Conservation (phyloP, 2,329 filamentous ascomycete species). For the Acephala macrosclerotiorum region DNA sequence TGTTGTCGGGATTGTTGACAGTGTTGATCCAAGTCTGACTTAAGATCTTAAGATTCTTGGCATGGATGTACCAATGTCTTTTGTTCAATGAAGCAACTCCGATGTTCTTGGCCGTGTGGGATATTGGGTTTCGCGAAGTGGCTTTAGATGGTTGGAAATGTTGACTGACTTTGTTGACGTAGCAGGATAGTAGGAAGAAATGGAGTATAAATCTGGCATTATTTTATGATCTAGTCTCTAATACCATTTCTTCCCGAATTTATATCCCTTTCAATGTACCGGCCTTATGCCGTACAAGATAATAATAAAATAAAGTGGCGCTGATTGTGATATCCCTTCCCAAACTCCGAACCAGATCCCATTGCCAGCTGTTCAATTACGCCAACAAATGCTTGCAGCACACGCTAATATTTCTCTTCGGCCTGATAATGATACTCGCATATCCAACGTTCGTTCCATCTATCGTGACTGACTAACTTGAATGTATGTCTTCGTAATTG, state of each 20-base stretch:
- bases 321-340: slow-evolving; percentile 22
- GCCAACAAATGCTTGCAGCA: slow-evolving; percentile 22
- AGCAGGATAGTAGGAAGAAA: not conserved
- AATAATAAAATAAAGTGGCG: slow-evolving; percentile 21
- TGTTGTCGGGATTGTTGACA: not conserved
- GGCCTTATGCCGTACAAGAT: slow-evolving; percentile 2
- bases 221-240: slow-evolving; percentile 8
- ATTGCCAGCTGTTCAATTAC: not conserved
- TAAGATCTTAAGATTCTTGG: not conserved
- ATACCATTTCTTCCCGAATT: slow-evolving; percentile 5
- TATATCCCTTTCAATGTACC: slow-evolving; percentile 2
- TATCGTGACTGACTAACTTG: not conserved
- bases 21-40: not conserved
- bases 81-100: not conserved
- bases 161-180: not conserved
- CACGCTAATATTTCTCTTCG: slow-evolving; percentile 7
- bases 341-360: slow-evolving; percentile 16
- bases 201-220: slow-evolving; percentile 9
- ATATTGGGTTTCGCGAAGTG: not conserved
- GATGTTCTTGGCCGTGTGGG: not conserved
- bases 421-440: slow-evolving; percentile 13
- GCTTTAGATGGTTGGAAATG: not conserved
- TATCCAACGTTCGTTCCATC: slow-evolving; percentile 3
- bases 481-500: not conserved
- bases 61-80: not conserved